Conservation (phyloP, 2,329 filamentous ascomycete genomes). For the Orbilia oligospora region DNA sequence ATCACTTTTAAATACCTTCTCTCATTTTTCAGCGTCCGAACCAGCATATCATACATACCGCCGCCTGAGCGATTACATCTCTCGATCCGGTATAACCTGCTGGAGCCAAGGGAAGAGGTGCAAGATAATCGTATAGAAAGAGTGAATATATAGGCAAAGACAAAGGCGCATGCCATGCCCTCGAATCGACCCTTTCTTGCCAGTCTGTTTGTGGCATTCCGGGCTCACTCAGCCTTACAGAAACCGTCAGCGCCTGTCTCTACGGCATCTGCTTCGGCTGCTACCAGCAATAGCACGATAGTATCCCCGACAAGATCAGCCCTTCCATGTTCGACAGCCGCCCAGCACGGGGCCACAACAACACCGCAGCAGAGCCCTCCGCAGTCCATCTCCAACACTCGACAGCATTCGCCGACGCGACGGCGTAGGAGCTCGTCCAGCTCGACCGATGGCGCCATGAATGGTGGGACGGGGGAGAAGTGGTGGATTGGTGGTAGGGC, state of each 20-base stretch:
- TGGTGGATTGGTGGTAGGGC: constrained; percentile 65
- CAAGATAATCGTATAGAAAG: background rate
- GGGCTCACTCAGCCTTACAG: constrained; percentile 74
- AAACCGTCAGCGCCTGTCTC: constrained; percentile 69
- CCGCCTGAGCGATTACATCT: background rate
- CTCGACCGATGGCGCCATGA: constrained; percentile 63
- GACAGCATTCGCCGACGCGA: constrained; percentile 60
- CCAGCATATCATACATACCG: background rate
- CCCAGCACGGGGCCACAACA: constrained; percentile 44
- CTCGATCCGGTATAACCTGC: background rate
- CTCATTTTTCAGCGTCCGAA: background rate
- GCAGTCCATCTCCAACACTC: constrained; percentile 60
- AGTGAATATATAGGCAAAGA: background rate
- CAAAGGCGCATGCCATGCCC: constrained; percentile 69
- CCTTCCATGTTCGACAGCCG: constrained; percentile 50
- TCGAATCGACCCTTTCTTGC: constrained; percentile 78
- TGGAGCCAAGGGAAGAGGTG: background rate
- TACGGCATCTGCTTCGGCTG: constrained; percentile 38
- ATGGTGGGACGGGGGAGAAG: constrained; percentile 63
- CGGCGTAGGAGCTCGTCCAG: constrained; percentile 62
- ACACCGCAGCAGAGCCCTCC: constrained; percentile 61
- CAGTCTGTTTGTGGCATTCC: constrained; percentile 78
- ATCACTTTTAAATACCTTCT: background rate
- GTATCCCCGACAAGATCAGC: constrained; percentile 53
- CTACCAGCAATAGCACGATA: constrained; percentile 63